These are phyloP conservation scores for Alliaria petiolata DNA, from an alignment of 345 rosid species.

Conservation along the genomic window DNA sequence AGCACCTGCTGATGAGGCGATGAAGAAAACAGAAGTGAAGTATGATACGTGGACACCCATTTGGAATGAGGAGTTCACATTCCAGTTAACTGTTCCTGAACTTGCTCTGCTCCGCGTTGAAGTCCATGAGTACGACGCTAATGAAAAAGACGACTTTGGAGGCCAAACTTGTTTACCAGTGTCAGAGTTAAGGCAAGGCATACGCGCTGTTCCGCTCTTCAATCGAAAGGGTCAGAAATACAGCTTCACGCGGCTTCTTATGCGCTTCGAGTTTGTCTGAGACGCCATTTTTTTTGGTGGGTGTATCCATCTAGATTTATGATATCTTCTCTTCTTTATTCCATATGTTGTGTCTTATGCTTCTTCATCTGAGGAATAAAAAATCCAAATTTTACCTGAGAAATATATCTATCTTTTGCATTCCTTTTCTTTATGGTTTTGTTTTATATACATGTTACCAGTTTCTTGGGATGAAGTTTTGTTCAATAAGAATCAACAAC, in stretches of 20 bases:
- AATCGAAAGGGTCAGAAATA: constrained; percentile 55
- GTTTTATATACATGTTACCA: not conserved
- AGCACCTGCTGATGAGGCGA: constrained; percentile 58
- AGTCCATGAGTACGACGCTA: constrained; percentile 63
- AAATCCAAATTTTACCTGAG: not conserved
- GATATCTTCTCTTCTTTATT: too few species aligned
- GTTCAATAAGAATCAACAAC: not conserved
- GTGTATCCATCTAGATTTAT: too few species aligned
- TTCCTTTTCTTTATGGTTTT: not conserved
- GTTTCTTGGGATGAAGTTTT: not conserved
- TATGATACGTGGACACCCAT: constrained; percentile 71
- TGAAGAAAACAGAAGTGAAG: constrained; percentile 59
- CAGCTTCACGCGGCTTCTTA: constrained; percentile 61
- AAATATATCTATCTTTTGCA: too few species aligned
- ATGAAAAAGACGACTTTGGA: constrained; percentile 75
- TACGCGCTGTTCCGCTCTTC: constrained; percentile 68
- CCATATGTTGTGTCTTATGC: constrained; percentile 6
- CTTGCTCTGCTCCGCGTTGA: constrained; percentile 78
- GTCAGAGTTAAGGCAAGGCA: constrained; percentile 58
- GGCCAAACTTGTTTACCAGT: constrained; percentile 91
- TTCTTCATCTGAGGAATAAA: constrained; percentile 4
- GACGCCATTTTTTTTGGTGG: constrained; percentile 15
- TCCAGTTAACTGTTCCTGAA: constrained; percentile 72
- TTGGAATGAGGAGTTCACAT: constrained; percentile 84
- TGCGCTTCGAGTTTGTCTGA: constrained; percentile 58